Evolutionary conservation across 2,329 filamentous ascomycete genomes (phyloP).

Genomic region (Didymella glomerata): DNA sequence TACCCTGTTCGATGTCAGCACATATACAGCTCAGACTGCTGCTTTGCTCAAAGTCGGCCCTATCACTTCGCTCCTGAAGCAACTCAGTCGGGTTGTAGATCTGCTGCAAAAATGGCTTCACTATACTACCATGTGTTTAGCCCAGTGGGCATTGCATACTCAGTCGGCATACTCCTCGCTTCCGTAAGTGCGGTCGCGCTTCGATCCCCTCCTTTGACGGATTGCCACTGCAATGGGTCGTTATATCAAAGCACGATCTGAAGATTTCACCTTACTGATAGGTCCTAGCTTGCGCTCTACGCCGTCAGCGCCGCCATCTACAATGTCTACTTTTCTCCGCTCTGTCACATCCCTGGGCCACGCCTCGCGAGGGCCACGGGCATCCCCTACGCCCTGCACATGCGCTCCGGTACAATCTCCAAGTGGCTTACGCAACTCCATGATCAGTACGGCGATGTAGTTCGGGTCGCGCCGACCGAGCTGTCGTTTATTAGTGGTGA

Average conservation of each 20-base stretch:
- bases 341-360: conserved; percentile 56
- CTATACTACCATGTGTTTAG: conserved; percentile 24
- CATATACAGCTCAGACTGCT: background rate
- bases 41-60: background rate
- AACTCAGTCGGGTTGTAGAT: background rate
- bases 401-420: conserved; percentile 39
- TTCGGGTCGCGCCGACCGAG: conserved; percentile 54
- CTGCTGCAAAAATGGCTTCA: conserved; percentile 3
- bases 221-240: background rate
- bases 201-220: background rate
- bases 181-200: conserved; percentile 19
- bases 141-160: conserved; percentile 22
- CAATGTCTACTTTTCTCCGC: conserved; percentile 55
- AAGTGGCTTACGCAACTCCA: conserved; percentile 46
- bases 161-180: conserved; percentile 19
- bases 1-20: background rate
- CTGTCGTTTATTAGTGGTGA: conserved; percentile 56
- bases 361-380: conserved; percentile 42
- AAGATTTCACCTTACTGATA: conserved; percentile 7
- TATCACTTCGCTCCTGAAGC: no score
- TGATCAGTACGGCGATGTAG: conserved; percentile 53
- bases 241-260: background rate
- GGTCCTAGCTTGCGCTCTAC: conserved; percentile 25
- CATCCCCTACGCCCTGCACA: conserved; percentile 43
- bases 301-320: conserved; percentile 39